Percentiles rank a stretch among this genome's conserved stretches.
Conservation (phyloP, 106 monocot genomes). For the Xerophyta viscosa region DNA sequence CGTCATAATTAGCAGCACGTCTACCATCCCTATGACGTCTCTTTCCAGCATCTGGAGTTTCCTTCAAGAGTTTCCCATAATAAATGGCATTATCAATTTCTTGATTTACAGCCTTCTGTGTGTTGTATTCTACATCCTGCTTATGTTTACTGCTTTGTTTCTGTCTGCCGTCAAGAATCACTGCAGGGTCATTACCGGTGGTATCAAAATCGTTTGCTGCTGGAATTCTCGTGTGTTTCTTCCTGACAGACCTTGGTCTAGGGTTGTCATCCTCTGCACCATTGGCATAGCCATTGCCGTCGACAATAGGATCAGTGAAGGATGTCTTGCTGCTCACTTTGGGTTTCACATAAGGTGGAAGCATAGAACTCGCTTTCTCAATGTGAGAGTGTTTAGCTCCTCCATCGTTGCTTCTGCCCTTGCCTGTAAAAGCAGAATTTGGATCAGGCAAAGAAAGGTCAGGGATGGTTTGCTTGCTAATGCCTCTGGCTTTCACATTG, state of each 20-base stretch:
- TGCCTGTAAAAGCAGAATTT: background rate
- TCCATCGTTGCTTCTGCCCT: conserved; percentile 12
- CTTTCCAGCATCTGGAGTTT: conserved; percentile 1
- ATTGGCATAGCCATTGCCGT: background rate
- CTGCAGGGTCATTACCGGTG: background rate
- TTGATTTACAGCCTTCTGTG: background rate
- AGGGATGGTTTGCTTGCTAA: no score
- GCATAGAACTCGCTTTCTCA: no score
- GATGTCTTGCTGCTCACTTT: background rate
- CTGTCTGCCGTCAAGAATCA: background rate
- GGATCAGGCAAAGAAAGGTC: no score
- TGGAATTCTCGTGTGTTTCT: conserved; percentile 12
- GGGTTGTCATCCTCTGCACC: conserved; percentile 13
- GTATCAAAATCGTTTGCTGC: background rate
- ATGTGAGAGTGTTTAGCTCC: no score
- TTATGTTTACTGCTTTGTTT: background rate
- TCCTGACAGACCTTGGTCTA: conserved; percentile 41
- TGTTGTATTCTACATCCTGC: background rate
- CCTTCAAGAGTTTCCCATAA: background rate
- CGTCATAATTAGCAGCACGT: background rate
- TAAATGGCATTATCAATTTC: conserved; percentile 9
- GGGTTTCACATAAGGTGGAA: conserved; percentile 48
- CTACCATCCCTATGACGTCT: conserved; percentile 1
- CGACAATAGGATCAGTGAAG: background rate
- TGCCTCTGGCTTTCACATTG: no score